Base-by-base conservation (phyloP, 2,329 filamentous ascomycete genomes). In the Fusarium liriodendri region DNA sequence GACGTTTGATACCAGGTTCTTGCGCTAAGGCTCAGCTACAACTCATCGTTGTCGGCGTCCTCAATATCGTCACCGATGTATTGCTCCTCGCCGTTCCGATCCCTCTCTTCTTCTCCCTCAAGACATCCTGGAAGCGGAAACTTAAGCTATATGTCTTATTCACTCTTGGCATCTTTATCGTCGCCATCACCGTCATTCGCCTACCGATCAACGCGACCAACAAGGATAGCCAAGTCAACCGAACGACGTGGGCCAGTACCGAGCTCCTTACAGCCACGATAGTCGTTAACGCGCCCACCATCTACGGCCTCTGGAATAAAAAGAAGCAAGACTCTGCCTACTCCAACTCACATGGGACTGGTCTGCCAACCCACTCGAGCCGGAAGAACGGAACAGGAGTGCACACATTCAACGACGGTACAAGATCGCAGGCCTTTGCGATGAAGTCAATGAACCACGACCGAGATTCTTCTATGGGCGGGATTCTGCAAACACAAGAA, bases 261-360 rank as follows among this genome's bases (percentile, higher is more conserved):
- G 84, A 85, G 65, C 77, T 84, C n/a, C 55, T 81, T 6, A 78
- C 79, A 0, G 75, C 78, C 11, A 74, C 79, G 2, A 63, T 80
- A 5, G 82, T 85, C 7, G 83, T 84, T 22, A 85, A 85, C 62
- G 78, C 79, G 0, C 83, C 83, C 1, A 82, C 82, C 0, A 66
- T 84, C 11, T 83, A 82, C 63, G 81, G 78, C 4, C 67, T 82
- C 2, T 82, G 79, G 79, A 82, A 82, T 35, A 79, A 78, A n/a
- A 57, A 57, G 52, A 57, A 37, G 52, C 52, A 57, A 14, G 37
- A 20, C 14, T 57, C 52, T 3, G 52, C 52, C 29, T 57, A 57
- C 18, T 33, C 33, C n/a, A 33, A 57, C 29, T 57, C 52, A 9
- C 33, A 57, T 7, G 52, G 52, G n/a, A 35, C 52, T 37, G 52